Evolutionary conservation across 352 stramenopile species (phyloP).

Genomic region (Globisporangium spiculum): DNA sequence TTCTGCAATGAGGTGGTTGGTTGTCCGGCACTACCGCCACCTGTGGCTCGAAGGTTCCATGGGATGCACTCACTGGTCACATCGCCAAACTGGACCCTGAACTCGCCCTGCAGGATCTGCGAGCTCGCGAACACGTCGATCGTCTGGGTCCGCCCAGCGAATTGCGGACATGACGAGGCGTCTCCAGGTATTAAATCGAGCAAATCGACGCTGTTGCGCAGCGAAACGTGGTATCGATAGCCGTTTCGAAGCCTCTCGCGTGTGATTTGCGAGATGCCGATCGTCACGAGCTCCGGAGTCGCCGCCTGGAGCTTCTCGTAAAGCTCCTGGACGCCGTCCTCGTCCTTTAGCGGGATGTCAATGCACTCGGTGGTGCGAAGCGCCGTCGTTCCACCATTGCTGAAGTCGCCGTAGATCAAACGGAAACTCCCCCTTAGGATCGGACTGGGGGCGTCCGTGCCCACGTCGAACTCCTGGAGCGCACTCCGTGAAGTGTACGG

Average conservation of each 20-base stretch:
- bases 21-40: background rate
- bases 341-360: constrained; percentile 32
- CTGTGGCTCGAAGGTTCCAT: constrained; percentile 39
- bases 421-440: constrained; percentile 45
- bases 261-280: constrained; percentile 40
- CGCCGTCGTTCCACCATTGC: constrained; percentile 15
- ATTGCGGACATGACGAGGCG: constrained; percentile 28
- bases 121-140: constrained; percentile 52
- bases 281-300: constrained; percentile 50
- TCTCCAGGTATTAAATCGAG: constrained; percentile 47
- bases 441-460: constrained; percentile 38
- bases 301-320: constrained; percentile 25
- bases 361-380: constrained; percentile 52
- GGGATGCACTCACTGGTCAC: constrained; percentile 36
- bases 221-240: constrained; percentile 48
- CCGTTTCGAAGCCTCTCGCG: constrained; percentile 31
- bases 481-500: constrained; percentile 43
- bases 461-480: constrained; percentile 61
- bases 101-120: constrained; percentile 44
- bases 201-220: constrained; percentile 50
- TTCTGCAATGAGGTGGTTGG: constrained; percentile 34
- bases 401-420: constrained; percentile 61
- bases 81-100: constrained; percentile 40
- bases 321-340: constrained; percentile 47
- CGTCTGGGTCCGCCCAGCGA: constrained; percentile 49